Conservation (phyloP, 2,329 filamentous ascomycete genomes). For the Lasiodiplodia sp. region DNA sequence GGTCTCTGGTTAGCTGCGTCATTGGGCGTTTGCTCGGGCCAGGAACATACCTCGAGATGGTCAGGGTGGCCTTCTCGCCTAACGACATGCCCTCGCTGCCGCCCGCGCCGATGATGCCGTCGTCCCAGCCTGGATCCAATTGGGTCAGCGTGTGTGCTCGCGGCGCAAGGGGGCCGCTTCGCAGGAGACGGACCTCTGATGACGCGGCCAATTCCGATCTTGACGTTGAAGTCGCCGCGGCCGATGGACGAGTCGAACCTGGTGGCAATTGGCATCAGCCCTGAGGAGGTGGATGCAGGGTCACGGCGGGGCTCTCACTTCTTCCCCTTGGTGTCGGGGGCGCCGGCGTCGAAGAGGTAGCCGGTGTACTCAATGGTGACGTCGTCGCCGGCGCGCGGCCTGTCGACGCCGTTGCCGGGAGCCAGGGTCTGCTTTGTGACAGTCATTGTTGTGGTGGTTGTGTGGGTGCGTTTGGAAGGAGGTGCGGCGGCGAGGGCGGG, state of each 20-base stretch:
- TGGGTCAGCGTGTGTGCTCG: conserved; percentile 30
- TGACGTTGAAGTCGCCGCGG: conserved; percentile 76
- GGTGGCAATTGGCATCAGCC: conserved; percentile 2
- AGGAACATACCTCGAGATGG: conserved; percentile 73
- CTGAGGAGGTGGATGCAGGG: not conserved
- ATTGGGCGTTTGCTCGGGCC: conserved; percentile 28
- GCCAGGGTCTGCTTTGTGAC: conserved; percentile 72
- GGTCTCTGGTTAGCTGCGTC: conserved; percentile 22
- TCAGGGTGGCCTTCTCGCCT: conserved; percentile 87
- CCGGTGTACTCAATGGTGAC: conserved; percentile 94
- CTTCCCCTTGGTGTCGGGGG: conserved; percentile 69
- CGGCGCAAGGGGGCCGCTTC: conserved; percentile 32
- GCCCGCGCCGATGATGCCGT: conserved; percentile 69
- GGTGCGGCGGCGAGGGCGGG: conserved; percentile 11
- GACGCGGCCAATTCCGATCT: conserved; percentile 83
- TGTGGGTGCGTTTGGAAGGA: conserved; percentile 8
- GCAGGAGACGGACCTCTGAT: conserved; percentile 73
- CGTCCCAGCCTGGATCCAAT: conserved; percentile 55
- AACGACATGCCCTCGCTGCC: conserved; percentile 74
- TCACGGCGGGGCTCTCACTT: conserved; percentile 65
- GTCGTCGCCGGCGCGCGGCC: conserved; percentile 70
- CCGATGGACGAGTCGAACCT: conserved; percentile 91
- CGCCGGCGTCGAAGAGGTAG: conserved; percentile 75
- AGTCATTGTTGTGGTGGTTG: conserved; percentile 48
- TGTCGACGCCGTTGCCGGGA: conserved; percentile 67